phyloP scores from a whole-genome alignment of 176 grass and related monocot genomes.

The Phoenix roebelenii region DNA sequence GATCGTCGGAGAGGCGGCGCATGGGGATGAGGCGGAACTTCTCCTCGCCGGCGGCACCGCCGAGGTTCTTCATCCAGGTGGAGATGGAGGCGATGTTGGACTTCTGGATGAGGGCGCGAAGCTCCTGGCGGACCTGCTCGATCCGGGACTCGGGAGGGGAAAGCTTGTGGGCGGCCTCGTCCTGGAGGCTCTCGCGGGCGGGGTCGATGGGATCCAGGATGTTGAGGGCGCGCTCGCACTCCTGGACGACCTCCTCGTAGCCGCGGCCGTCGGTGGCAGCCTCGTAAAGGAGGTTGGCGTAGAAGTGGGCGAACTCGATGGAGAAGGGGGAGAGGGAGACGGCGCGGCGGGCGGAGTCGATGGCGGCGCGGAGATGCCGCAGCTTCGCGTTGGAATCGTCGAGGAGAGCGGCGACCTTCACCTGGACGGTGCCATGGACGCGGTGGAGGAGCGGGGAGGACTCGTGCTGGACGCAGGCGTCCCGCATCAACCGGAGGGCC shows the following conservation, averaged over 20 bases:
- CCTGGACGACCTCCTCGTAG: conserved; percentile 53
- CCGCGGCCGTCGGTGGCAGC: conserved; percentile 30
- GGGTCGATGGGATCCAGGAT: conserved; percentile 50
- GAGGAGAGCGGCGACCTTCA: conserved; percentile 36
- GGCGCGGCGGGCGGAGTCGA: conserved; percentile 44
- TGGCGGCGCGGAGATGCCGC: conserved; percentile 42
- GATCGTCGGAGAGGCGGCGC: conserved; percentile 45
- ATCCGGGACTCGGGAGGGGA: conserved; percentile 32
- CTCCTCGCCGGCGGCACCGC: conserved; percentile 40
- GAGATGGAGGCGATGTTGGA: conserved; percentile 78
- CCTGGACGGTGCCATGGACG: conserved; percentile 60
- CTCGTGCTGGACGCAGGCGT: conserved; percentile 39
- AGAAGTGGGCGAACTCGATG: conserved; percentile 75
- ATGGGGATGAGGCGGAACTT: conserved; percentile 59
- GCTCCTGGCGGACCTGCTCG: conserved; percentile 38
- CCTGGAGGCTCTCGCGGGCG: conserved; percentile 44
- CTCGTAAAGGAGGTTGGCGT: conserved; percentile 53
- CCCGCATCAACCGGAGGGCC: conserved; percentile 56
- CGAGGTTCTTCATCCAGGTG: conserved; percentile 75
- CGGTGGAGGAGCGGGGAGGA: conserved; percentile 51
- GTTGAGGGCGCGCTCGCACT: conserved; percentile 63
- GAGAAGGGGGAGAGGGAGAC: conserved; percentile 61
- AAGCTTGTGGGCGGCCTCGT: conserved; percentile 33
- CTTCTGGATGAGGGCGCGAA: conserved; percentile 57
- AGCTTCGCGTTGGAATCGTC: conserved; percentile 50